Percentiles rank a stretch among this genome's conserved stretches.
Evolutionary conservation across 2,329 filamentous ascomycete genomes (phyloP).

Genomic region (Lachnellula willkommii): DNA sequence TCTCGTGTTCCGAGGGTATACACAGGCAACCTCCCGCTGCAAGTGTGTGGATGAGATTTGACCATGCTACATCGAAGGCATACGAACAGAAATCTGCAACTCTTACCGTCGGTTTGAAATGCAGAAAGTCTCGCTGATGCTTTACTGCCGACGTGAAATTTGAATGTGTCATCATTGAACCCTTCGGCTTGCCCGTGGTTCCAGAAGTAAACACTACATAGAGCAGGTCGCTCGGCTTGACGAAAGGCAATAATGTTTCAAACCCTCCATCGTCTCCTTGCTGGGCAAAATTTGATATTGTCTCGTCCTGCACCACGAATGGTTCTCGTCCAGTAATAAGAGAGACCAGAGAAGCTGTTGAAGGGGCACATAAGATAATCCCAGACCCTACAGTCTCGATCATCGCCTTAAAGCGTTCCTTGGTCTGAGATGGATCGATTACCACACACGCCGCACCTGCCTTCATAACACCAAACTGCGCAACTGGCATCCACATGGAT

Average conservation of each 20-base stretch:
- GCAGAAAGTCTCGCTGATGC: neutral
- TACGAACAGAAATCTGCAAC: constrained; percentile 6
- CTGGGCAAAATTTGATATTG: neutral
- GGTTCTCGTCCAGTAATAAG: neutral
- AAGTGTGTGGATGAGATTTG: too few species aligned
- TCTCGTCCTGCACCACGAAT: neutral
- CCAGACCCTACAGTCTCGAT: neutral
- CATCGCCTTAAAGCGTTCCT: constrained; percentile 13
- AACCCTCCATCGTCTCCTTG: neutral
- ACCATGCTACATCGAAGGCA: constrained; percentile 26
- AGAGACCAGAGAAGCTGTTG: neutral
- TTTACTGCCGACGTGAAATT: neutral
- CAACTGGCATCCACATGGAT: constrained; percentile 21
- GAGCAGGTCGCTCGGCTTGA: neutral
- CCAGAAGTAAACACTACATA: constrained; percentile 24
- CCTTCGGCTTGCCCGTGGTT: constrained; percentile 20
- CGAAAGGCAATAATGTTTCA: neutral
- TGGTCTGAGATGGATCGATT: constrained; percentile 27
- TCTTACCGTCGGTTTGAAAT: neutral
- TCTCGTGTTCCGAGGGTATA: too few species aligned
- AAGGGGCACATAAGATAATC: constrained; percentile 1
- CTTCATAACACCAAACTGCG: constrained; percentile 22
- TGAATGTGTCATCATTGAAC: constrained; percentile 14
- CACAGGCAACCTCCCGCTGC: too few species aligned
- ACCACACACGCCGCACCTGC: constrained; percentile 25